Conservation (phyloP, 495 filamentous ascomycete species). For the Penicillium crystallinum region DNA sequence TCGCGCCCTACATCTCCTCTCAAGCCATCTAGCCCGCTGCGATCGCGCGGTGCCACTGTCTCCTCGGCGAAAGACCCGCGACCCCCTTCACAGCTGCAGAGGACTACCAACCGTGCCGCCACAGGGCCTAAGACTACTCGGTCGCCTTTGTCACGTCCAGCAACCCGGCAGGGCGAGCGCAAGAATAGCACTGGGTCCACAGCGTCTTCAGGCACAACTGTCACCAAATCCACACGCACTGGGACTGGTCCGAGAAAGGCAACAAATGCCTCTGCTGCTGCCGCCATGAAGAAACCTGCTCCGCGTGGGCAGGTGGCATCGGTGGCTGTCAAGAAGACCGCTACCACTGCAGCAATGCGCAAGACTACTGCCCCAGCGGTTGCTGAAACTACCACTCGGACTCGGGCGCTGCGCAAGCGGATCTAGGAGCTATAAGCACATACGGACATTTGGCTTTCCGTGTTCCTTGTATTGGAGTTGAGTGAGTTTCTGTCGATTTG, state of each 20-base stretch:
- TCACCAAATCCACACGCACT: constrained; percentile 51
- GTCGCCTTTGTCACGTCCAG: constrained; percentile 34
- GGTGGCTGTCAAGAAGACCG: constrained; percentile 32
- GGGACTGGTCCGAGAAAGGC: constrained; percentile 44
- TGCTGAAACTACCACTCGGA: constrained; percentile 31
- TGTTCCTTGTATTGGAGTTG: constrained; percentile 1
- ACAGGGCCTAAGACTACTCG: constrained; percentile 26
- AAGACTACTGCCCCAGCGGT: constrained; percentile 34
- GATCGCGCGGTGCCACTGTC: constrained; percentile 37
- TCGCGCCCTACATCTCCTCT: constrained; percentile 51
- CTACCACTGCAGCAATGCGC: constrained; percentile 23
- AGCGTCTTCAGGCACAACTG: constrained; percentile 50
- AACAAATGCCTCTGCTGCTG: constrained; percentile 42
- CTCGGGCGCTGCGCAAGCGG: constrained; percentile 46
- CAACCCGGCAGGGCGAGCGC: constrained; percentile 43
- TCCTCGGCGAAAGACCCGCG: constrained; percentile 25
- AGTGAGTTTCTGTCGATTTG: background rate
- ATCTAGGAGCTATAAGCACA: constrained; percentile 20
- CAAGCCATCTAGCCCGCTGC: constrained; percentile 48
- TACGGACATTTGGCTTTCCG: background rate
- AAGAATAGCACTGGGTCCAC: constrained; percentile 42
- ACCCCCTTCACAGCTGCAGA: constrained; percentile 29
- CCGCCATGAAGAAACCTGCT: constrained; percentile 41
- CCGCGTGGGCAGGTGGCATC: constrained; percentile 31
- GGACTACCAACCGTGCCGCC: constrained; percentile 26